Conservation (phyloP, 2,329 filamentous ascomycete species). For the Penicillium sp. region DNA sequence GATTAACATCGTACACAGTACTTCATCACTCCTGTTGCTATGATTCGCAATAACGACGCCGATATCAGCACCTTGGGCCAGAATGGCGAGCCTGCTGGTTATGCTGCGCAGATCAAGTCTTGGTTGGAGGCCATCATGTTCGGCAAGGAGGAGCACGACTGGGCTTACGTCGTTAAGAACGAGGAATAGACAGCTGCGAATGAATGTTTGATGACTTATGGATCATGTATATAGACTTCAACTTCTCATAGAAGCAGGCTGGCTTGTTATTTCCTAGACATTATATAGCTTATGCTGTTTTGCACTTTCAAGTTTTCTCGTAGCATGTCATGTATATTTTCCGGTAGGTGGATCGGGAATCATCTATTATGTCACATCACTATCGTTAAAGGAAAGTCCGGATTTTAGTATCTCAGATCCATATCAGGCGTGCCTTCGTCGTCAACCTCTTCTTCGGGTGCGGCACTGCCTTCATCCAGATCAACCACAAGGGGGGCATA, state of each 20-base stretch:
- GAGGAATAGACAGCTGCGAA: constrained; percentile 36
- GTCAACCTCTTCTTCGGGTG: background rate
- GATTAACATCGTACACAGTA: constrained; percentile 46
- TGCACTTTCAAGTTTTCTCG: background rate
- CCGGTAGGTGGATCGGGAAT: background rate
- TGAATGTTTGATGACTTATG: constrained; percentile 6
- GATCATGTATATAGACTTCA: constrained; percentile 6
- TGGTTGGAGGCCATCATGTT: constrained; percentile 72
- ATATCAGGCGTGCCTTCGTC: constrained; percentile 4
- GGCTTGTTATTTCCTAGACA: background rate
- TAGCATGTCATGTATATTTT: background rate
- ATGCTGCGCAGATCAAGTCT: constrained; percentile 52
- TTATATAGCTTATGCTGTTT: background rate
- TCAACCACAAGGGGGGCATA: constrained; percentile 61
- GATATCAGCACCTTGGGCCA: constrained; percentile 53
- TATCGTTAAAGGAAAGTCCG: background rate
- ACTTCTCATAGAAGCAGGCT: constrained; percentile 1
- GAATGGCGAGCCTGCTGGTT: constrained; percentile 30
- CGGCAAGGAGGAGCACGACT: constrained; percentile 62
- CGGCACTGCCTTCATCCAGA: constrained; percentile 21
- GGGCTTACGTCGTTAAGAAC: constrained; percentile 65
- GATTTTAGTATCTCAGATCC: constrained; percentile 8
- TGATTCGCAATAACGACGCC: constrained; percentile 62
- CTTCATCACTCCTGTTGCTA: constrained; percentile 65
- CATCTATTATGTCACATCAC: background rate